These are phyloP conservation scores for Colletotrichum gloeosporioides DNA, from an alignment of 2,329 filamentous ascomycete genomes.

Conservation along the genomic window DNA sequence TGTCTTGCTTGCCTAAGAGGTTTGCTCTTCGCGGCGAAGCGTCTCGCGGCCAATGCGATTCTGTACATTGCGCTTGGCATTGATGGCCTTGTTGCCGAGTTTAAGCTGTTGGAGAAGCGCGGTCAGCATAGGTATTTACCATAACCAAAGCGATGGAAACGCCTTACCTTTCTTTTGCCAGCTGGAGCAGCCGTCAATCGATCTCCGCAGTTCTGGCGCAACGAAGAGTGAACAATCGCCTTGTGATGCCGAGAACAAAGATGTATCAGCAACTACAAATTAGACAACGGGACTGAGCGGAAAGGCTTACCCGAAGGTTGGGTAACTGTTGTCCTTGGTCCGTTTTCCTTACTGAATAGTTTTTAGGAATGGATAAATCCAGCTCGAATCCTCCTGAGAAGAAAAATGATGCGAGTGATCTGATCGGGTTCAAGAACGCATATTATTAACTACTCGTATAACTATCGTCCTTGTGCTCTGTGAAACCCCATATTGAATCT, in stretches of 20 bases:
- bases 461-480: too few species aligned
- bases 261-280: not conserved
- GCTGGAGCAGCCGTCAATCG: not conserved
- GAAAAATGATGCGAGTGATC: too few species aligned
- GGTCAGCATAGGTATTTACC: not conserved
- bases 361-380: too few species aligned
- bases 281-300: not conserved
- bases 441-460: too few species aligned
- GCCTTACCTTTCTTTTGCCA: not conserved
- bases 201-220: not conserved
- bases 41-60: not conserved
- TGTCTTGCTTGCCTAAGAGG: not conserved
- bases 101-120: not conserved
- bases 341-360: too few species aligned
- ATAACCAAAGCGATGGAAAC: accelerated
- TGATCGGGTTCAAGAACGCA: too few species aligned
- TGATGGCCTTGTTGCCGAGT: not conserved
- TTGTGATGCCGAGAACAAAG: not conserved
- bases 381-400: too few species aligned
- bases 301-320: not conserved
- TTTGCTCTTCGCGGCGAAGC: not conserved
- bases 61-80: not conserved
- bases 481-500: too few species aligned
- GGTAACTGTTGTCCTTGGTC: too few species aligned
- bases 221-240: not conserved